These are phyloP conservation scores for Tetrahymena thermophila DNA, from an alignment of 73 alveolate species.

Conservation along the genomic window DNA sequence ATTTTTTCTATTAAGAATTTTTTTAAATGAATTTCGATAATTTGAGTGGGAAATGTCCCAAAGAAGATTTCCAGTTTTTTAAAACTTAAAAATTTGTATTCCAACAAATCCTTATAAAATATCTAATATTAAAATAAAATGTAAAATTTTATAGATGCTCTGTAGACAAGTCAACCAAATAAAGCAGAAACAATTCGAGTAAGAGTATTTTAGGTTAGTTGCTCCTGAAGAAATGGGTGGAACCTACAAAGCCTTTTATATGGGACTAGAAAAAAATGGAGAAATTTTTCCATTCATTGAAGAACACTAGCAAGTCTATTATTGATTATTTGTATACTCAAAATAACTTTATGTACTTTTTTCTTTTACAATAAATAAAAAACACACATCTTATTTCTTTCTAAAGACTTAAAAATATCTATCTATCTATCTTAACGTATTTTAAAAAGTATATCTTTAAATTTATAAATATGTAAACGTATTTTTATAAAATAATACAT, in stretches of 20 bases:
- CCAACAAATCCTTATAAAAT: neutral
- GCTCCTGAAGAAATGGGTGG: conserved; percentile 69
- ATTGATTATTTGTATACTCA: neutral
- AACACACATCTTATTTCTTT: too few relatives aligned
- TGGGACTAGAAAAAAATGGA: neutral
- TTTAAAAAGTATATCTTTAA: neutral
- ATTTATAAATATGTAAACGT: neutral
- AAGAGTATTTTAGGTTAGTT: conserved; percentile 60
- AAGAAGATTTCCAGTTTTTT: neutral
- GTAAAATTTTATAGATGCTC: neutral
- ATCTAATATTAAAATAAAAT: neutral
- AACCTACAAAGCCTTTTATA: neutral
- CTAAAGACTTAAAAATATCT: too few relatives aligned
- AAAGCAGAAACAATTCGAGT: conserved; percentile 29
- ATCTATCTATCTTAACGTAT: too few relatives aligned
- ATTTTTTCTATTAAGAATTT: neutral
- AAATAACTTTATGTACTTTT: neutral
- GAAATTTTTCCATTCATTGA: neutral
- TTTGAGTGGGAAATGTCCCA: neutral
- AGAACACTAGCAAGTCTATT: neutral
- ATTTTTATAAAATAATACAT: too few relatives aligned
- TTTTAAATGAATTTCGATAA: neutral
- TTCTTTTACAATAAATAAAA: too few relatives aligned
- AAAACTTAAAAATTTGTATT: too few relatives aligned
- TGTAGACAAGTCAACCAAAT: conserved; percentile 24